phyloP scores from a whole-genome alignment of 2,329 filamentous ascomycete species.

The Incumbomyces lentus region DNA sequence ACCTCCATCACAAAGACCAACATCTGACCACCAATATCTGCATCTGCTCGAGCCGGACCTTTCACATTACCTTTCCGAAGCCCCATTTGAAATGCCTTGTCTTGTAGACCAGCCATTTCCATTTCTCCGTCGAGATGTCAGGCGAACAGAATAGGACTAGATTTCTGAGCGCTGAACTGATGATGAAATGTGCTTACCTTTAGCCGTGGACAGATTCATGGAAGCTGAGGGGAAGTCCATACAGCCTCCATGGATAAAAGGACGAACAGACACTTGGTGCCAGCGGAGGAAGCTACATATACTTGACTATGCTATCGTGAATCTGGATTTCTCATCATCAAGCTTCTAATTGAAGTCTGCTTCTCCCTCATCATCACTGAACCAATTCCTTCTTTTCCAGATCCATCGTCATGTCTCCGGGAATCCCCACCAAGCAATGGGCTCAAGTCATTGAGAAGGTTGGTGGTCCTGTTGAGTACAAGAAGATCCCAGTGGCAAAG shows the following conservation, averaged over 20 bases:
- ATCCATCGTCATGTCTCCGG: conserved; percentile 4
- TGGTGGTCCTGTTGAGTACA: conserved; percentile 52
- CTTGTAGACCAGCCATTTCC: background rate
- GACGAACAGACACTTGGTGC: background rate
- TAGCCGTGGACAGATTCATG: background rate
- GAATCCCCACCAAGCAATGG: conserved; percentile 77
- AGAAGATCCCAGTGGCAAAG: conserved; percentile 62
- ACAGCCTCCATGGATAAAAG: conserved; percentile 3
- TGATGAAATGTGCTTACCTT: background rate
- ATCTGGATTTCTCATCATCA: background rate
- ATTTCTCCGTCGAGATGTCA: background rate
- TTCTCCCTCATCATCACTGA: background rate
- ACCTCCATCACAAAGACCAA: too few relatives aligned
- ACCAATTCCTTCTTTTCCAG: background rate
- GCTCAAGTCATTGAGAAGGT: conserved; percentile 80
- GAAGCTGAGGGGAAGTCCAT: conserved; percentile 6
- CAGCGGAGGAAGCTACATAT: background rate
- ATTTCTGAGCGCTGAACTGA: background rate
- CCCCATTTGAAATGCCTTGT: background rate
- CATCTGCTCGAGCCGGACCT: too few relatives aligned
- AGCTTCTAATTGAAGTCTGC: background rate
- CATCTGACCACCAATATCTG: background rate
- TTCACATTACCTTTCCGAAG: too few relatives aligned
- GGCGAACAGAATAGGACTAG: background rate
- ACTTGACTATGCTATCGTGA: background rate